These are phyloP conservation scores for Petunia hybrid DNA, from an alignment of 305 asterid species.

Conservation along the genomic window DNA sequence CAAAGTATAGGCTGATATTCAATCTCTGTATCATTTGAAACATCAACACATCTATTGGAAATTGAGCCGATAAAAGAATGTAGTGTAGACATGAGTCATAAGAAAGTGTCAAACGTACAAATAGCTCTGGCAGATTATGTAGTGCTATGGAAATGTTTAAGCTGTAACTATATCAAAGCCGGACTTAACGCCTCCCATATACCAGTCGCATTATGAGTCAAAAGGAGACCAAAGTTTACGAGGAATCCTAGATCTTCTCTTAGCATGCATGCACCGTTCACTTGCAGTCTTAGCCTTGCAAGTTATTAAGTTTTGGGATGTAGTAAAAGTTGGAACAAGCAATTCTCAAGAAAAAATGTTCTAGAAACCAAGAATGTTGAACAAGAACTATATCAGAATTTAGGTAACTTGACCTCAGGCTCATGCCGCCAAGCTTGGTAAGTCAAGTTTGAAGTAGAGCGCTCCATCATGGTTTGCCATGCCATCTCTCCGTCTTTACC, in stretches of 20 bases:
- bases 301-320: background rate
- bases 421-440: conserved; percentile 98
- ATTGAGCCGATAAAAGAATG: conserved; percentile 8
- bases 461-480: conserved; percentile 76
- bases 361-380: background rate
- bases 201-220: background rate
- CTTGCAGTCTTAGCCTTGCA: background rate
- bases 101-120: background rate
- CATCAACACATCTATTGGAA: conserved; percentile 1
- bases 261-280: background rate
- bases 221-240: background rate
- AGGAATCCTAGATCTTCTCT: conserved; percentile 4
- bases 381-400: conserved; percentile 13
- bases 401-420: conserved; percentile 56
- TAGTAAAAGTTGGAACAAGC: background rate
- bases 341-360: conserved; percentile 7
- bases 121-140: background rate
- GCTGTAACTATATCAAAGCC: background rate
- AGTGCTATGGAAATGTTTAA: background rate
- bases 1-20: background rate
- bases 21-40: background rate
- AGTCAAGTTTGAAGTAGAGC: conserved; percentile 73
- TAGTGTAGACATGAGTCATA: background rate
- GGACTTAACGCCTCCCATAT: background rate
- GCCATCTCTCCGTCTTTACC: conserved; percentile 78